Evolutionary conservation across 306 rosid species (phyloP).

Genomic region (Prunus mongolica): DNA sequence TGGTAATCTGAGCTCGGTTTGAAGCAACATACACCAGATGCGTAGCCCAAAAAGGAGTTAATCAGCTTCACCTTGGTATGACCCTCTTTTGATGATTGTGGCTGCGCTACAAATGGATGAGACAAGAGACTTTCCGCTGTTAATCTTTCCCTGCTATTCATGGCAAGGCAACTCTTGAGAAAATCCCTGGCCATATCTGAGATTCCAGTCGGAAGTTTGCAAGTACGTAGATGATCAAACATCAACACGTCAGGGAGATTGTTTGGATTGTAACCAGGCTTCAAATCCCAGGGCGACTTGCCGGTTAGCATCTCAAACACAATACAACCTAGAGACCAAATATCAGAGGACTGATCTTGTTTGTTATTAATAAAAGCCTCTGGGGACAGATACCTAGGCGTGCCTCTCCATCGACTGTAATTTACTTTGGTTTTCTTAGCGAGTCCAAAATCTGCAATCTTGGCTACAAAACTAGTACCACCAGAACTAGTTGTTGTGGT

Average conservation of each 20-base stretch:
- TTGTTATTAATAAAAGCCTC: slow-evolving; percentile 16
- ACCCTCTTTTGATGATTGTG: neutral
- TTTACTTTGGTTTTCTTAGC: slow-evolving; percentile 17
- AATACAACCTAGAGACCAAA: slow-evolving; percentile 33
- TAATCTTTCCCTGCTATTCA: slow-evolving; percentile 12
- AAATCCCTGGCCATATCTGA: slow-evolving; percentile 15
- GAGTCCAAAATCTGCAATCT: slow-evolving; percentile 32
- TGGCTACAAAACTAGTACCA: slow-evolving; percentile 13
- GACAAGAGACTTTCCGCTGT: slow-evolving; percentile 29
- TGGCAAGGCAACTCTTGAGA: slow-evolving; percentile 27
- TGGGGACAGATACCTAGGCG: slow-evolving; percentile 23
- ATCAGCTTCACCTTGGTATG: neutral
- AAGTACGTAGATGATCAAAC: neutral
- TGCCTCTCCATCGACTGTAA: slow-evolving; percentile 18
- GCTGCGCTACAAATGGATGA: neutral
- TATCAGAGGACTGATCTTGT: slow-evolving; percentile 22
- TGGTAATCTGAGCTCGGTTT: neutral
- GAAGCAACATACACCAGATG: neutral
- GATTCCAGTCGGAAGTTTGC: neutral
- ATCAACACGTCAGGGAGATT: neutral
- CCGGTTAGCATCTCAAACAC: slow-evolving; percentile 31
- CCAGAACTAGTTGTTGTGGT: neutral
- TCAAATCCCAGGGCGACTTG: slow-evolving; percentile 13
- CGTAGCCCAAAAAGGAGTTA: neutral
- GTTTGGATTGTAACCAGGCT: neutral